These are phyloP conservation scores for Penicillium brasilianum DNA, from an alignment of 2,329 filamentous ascomycete species.

Conservation along the genomic window DNA sequence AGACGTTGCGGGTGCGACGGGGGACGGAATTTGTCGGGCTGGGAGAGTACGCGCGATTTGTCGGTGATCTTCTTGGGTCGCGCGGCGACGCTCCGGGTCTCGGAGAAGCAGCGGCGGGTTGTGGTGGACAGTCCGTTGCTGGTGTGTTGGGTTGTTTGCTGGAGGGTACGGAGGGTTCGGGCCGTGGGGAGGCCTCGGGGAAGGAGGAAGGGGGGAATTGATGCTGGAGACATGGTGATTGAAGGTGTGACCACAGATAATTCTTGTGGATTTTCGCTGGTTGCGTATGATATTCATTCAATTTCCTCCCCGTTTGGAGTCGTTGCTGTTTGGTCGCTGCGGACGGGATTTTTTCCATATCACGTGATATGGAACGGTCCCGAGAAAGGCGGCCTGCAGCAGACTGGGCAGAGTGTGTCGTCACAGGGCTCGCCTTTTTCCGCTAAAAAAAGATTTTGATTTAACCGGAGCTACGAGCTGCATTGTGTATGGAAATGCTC, in stretches of 20 bases:
- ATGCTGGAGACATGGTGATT: conserved; percentile 20
- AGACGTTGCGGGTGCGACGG: conserved; percentile 82
- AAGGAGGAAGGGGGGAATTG: conserved; percentile 71
- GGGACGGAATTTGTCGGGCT: conserved; percentile 87
- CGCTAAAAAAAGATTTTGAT: neutral
- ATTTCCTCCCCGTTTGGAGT: neutral
- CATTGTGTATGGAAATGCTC: neutral
- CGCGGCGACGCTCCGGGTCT: conserved; percentile 21
- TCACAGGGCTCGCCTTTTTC: conserved; percentile 7
- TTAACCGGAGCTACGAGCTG: neutral
- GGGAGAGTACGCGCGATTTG: conserved; percentile 75
- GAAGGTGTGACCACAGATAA: neutral
- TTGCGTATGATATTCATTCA: neutral
- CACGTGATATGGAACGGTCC: conserved; percentile 11
- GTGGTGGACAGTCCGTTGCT: conserved; percentile 18
- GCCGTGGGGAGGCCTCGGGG: conserved; percentile 57
- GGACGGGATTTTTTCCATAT: conserved; percentile 14
- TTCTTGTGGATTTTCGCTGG: neutral
- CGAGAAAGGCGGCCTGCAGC: neutral
- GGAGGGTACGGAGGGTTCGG: conserved; percentile 36
- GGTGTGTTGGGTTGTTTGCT: conserved; percentile 21
- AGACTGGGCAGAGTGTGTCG: neutral
- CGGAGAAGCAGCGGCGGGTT: conserved; percentile 34
- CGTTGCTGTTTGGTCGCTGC: neutral
- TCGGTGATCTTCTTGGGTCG: conserved; percentile 31